A percentile compares a stretch with the other conserved stretches of the same genome.
Evolutionary conservation across 2,329 filamentous ascomycete genomes (phyloP).

Genomic region (Blumeriella jaapii): DNA sequence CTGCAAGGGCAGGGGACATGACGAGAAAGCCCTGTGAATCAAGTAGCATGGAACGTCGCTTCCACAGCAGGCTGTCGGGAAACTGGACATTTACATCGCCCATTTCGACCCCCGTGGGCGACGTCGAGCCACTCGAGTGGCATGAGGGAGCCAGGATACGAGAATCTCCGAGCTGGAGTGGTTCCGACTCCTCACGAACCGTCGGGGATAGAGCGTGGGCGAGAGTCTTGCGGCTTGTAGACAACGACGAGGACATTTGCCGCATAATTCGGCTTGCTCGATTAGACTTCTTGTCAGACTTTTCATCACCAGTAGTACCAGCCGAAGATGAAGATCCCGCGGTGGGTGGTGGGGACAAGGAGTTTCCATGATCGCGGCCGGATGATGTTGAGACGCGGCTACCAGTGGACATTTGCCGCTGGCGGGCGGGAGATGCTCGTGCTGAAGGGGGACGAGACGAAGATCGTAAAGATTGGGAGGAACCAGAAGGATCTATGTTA

Average conservation of each 20-base stretch:
- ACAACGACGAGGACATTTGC: constrained; percentile 49
- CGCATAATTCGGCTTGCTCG: constrained; percentile 42
- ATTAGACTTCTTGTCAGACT: constrained; percentile 40
- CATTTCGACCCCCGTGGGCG: constrained; percentile 28
- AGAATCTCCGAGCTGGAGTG: constrained; percentile 21
- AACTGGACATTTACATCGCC: constrained; percentile 96
- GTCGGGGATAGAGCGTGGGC: constrained; percentile 27
- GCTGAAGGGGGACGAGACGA: constrained; percentile 35
- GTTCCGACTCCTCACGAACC: constrained; percentile 29
- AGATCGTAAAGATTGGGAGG: constrained; percentile 32
- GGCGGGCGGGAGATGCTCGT: constrained; percentile 36
- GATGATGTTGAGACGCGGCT: constrained; percentile 39
- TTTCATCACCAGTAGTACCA: constrained; percentile 33
- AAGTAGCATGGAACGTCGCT: constrained; percentile 77
- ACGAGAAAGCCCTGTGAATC: constrained; percentile 77
- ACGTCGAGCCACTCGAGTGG: constrained; percentile 19
- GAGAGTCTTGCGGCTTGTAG: constrained; percentile 32
- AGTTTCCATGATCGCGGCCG: constrained; percentile 16
- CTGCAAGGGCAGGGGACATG: constrained; percentile 57
- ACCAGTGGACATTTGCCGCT: constrained; percentile 53
- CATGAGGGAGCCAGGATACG: constrained; percentile 18
- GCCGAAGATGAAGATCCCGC: constrained; percentile 30
- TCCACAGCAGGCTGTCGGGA: constrained; percentile 92
- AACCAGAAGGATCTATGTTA: constrained; percentile 33
- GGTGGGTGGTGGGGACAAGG: constrained; percentile 29